Evolutionary conservation across 768 basidiomycete species (phyloP), one percentile per base, ranked within the genome.

Genomic region (Boletellus emodensis): DNA sequence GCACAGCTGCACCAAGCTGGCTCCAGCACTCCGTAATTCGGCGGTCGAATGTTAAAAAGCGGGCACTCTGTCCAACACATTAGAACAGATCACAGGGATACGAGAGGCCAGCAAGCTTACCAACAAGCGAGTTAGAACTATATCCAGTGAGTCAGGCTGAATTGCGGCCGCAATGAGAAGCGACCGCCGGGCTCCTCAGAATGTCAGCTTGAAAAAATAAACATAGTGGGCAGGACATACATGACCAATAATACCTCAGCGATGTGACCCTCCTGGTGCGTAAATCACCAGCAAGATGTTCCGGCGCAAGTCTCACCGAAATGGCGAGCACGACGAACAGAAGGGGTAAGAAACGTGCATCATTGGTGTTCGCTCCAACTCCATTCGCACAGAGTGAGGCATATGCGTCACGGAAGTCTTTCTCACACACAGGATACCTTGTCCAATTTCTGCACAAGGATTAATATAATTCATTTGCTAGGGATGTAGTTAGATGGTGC

Each of bases 1-100:
- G 72, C 13, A 97, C 85, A 42, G 91, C 91, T 6, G 94, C 93
- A 33, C 94, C 94, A 15, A 97, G 75, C 61, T 95, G 92, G 64
- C 90, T 92, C 92, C 94, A 97, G 61, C 93, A 94, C 71, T 96
- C 94, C 8, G 93, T 94, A 51, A 95, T 87, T 41, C 89, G 82
- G 42, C 88, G 82, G 63, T 91, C 88, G 61, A 90, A 80, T 4
- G 79, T 75, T 43, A 83, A 64, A 59, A 82, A 80, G 55, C 89
- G 74, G 47, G 92, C 90, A 44, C 80, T 83, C 82, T 84, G 57
- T 17, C 8, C n/a, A 47, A 50, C 24, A 54, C 54, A 44, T 64
- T 44, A 53, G 54, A 49, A 52, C 22, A 28, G 45, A 37, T 18
- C 18, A 36, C 28, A 30, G 17, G 22, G 37, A 30, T 39, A 6